A percentile compares a stretch with the other conserved stretches of the same genome.
These are phyloP conservation scores for Russula griseocarnosa DNA, from an alignment of 768 basidiomycete genomes.

Conservation along the genomic window DNA sequence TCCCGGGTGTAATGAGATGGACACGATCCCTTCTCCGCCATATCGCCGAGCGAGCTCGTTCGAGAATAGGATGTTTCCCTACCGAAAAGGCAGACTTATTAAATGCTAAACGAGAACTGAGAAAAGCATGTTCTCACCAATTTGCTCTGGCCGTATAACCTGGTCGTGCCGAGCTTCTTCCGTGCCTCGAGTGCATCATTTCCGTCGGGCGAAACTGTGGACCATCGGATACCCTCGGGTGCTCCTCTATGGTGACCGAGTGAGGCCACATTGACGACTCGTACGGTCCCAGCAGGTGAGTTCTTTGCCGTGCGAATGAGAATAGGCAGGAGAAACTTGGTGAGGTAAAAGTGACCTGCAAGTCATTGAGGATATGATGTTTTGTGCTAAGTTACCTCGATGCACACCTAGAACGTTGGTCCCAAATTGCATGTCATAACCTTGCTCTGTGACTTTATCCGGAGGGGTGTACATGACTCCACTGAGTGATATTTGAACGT, in stretches of 20 bases:
- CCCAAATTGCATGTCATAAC: slow-evolving; percentile 39
- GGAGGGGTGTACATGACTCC: slow-evolving; percentile 36
- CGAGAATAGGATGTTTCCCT: slow-evolving; percentile 46
- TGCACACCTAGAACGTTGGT: slow-evolving; percentile 33
- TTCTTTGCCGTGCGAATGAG: slow-evolving; percentile 35
- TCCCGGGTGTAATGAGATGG: slow-evolving; percentile 40
- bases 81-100: background rate
- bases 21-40: slow-evolving; percentile 43
- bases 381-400: background rate
- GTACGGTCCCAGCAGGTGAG: slow-evolving; percentile 32
- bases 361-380: background rate
- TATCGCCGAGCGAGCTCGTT: slow-evolving; percentile 44
- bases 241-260: slow-evolving; percentile 30
- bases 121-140: slow-evolving; percentile 2
- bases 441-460: slow-evolving; percentile 34
- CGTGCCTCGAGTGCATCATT: slow-evolving; percentile 5
- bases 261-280: slow-evolving; percentile 32
- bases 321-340: slow-evolving; percentile 34
- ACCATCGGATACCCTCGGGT: slow-evolving; percentile 30
- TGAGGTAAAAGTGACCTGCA: slow-evolving; percentile 37
- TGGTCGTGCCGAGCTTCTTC: slow-evolving; percentile 18
- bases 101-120: too few species aligned
- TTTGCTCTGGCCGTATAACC: slow-evolving; percentile 28
- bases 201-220: slow-evolving; percentile 9
- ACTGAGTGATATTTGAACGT: slow-evolving; percentile 23